A percentile compares a stretch with the other conserved stretches of the same genome.
phyloP scores from a whole-genome alignment of 306 rosid genomes.

The Rosa persica region DNA sequence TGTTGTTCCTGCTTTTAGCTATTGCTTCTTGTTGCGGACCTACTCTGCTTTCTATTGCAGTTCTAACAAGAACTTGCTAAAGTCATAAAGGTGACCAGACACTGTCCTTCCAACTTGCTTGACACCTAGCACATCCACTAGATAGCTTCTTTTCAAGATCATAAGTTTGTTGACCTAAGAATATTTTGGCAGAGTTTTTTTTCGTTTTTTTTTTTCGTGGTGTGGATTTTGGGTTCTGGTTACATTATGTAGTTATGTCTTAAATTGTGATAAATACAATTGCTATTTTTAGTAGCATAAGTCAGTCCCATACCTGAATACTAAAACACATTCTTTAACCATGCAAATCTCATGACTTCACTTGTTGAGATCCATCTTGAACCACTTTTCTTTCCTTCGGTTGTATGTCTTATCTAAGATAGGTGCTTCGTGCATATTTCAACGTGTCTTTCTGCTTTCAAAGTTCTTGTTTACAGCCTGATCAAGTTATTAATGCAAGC shows the following conservation, averaged over 20 bases:
- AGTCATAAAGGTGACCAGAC: neutral
- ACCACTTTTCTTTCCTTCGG: neutral
- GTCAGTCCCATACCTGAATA: neutral
- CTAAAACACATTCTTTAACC: neutral
- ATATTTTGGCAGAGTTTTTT: neutral
- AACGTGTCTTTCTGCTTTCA: neutral
- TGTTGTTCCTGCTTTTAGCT: constrained; percentile 16
- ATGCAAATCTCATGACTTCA: neutral
- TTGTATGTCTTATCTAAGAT: neutral
- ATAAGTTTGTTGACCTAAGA: neutral
- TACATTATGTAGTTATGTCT: neutral
- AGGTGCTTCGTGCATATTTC: neutral
- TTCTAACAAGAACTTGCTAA: neutral
- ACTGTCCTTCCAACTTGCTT: neutral
- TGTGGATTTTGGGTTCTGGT: neutral
- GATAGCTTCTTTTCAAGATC: neutral
- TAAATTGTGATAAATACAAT: neutral
- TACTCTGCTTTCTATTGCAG: neutral
- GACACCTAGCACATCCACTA: neutral
- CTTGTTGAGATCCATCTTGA: neutral
- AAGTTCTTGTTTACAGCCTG: neutral
- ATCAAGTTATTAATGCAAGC: neutral
- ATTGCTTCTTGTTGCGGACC: constrained; percentile 1
- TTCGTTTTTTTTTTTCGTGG: neutral
- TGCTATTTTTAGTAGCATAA: neutral